These are phyloP conservation scores for Earliella scabrosa DNA, from an alignment of 1,284 basidiomycete genomes.

Conservation along the genomic window DNA sequence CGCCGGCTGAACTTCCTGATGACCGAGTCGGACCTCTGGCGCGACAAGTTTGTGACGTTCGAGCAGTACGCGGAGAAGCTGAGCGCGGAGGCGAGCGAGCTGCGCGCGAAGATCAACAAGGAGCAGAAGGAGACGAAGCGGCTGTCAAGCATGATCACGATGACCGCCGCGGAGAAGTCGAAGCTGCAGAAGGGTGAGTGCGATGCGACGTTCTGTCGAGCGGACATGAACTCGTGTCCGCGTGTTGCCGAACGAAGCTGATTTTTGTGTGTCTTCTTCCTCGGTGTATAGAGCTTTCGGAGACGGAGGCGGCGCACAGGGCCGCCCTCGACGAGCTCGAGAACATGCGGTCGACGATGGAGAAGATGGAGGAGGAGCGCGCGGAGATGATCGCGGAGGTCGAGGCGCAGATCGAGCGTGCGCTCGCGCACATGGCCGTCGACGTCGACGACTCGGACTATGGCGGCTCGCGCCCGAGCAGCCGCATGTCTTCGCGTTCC, in stretches of 20 bases:
- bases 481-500: constrained; percentile 44
- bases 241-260: background rate
- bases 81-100: constrained; percentile 80
- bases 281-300: constrained; percentile 56
- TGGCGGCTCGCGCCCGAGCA: constrained; percentile 51
- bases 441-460: constrained; percentile 72
- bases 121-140: constrained; percentile 87
- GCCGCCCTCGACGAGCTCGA: constrained; percentile 72
- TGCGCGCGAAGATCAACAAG: constrained; percentile 84
- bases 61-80: constrained; percentile 92
- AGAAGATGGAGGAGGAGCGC: constrained; percentile 82
- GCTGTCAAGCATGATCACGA: constrained; percentile 74
- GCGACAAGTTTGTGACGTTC: constrained; percentile 90
- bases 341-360: constrained; percentile 77
- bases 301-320: constrained; percentile 76
- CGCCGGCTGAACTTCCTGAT: constrained; percentile 88
- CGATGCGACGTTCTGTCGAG: background rate
- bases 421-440: constrained; percentile 81
- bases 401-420: constrained; percentile 84
- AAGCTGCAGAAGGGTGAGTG: constrained; percentile 74
- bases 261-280: constrained; percentile 4
- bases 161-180: constrained; percentile 77
- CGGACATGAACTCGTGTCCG: constrained; percentile 4
- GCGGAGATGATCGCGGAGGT: constrained; percentile 87
- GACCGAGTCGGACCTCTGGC: constrained; percentile 89